phyloP scores from a whole-genome alignment of 2,329 filamentous ascomycete species.

The Colletotrichum navitas region DNA sequence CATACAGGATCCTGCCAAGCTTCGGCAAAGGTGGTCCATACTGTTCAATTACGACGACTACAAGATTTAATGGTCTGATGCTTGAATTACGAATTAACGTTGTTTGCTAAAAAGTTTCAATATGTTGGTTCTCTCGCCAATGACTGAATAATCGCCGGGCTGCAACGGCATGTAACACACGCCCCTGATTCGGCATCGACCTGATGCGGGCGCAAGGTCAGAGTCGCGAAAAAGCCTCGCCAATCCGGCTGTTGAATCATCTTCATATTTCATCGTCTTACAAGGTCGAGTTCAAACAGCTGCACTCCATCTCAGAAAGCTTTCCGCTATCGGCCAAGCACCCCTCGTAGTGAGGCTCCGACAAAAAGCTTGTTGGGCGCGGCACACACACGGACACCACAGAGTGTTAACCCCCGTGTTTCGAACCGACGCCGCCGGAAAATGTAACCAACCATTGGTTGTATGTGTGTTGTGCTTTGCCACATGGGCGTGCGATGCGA shows the following conservation, averaged over 20 bases:
- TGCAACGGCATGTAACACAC: slow-evolving; percentile 12
- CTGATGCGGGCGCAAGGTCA: neutral
- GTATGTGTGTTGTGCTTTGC: neutral
- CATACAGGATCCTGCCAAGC: neutral
- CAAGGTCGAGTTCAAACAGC: neutral
- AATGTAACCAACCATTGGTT: too few species aligned
- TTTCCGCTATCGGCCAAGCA: neutral
- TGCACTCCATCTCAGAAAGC: neutral
- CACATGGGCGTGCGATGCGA: neutral
- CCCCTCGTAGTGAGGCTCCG: neutral
- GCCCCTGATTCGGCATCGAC: neutral
- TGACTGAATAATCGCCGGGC: neutral
- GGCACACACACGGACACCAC: neutral
- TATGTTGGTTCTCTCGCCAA: neutral
- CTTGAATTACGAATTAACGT: slow-evolving; percentile 1
- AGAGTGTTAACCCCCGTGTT: neutral
- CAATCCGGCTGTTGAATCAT: neutral
- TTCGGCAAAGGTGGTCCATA: neutral
- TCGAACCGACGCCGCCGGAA: neutral
- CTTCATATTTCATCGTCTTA: neutral
- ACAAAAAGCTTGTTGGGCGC: neutral
- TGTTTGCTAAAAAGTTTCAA: neutral
- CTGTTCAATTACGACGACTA: neutral
- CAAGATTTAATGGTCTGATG: too few species aligned
- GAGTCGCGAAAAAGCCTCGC: neutral